Percentiles rank a stretch among this genome's conserved stretches.
Evolutionary conservation across 441 rosid species (phyloP).

Genomic region (Pelargonium fulgidum): DNA sequence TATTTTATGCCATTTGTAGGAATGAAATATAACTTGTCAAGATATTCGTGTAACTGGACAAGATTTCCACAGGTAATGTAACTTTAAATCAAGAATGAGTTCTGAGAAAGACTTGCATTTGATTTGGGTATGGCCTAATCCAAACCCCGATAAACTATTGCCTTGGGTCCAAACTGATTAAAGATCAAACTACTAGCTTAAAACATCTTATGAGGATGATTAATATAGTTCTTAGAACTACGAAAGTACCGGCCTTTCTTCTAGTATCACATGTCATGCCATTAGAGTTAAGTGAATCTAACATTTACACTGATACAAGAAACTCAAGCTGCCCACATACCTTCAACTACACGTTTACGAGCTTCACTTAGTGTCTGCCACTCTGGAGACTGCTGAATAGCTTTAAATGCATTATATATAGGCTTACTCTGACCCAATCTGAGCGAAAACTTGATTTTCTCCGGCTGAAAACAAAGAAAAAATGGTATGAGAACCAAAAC

Average conservation of each 20-base stretch:
- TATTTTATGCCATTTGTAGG: background rate
- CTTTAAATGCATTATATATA: constrained; percentile 62
- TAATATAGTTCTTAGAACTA: background rate
- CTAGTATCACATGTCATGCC: background rate
- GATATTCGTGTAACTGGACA: background rate
- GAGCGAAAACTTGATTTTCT: constrained; percentile 65
- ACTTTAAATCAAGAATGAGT: background rate
- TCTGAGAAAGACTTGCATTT: background rate
- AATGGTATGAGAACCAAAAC: constrained; percentile 18
- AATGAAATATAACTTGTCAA: background rate
- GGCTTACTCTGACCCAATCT: constrained; percentile 79
- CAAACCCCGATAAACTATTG: background rate
- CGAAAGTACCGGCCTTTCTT: background rate
- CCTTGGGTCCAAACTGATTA: background rate
- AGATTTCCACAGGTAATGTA: background rate
- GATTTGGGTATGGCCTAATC: background rate
- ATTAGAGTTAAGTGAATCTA: background rate
- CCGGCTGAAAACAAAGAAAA: constrained; percentile 45
- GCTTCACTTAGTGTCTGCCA: constrained; percentile 62
- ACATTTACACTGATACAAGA: background rate
- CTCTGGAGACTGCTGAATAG: constrained; percentile 56
- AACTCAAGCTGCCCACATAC: constrained; percentile 39
- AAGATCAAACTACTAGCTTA: background rate
- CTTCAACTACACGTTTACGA: constrained; percentile 52
- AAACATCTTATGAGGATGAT: background rate